Percentiles rank a stretch among this genome's conserved stretches.
phyloP scores from a whole-genome alignment of 2,329 filamentous ascomycete species.

The Colletotrichum australisinense region DNA sequence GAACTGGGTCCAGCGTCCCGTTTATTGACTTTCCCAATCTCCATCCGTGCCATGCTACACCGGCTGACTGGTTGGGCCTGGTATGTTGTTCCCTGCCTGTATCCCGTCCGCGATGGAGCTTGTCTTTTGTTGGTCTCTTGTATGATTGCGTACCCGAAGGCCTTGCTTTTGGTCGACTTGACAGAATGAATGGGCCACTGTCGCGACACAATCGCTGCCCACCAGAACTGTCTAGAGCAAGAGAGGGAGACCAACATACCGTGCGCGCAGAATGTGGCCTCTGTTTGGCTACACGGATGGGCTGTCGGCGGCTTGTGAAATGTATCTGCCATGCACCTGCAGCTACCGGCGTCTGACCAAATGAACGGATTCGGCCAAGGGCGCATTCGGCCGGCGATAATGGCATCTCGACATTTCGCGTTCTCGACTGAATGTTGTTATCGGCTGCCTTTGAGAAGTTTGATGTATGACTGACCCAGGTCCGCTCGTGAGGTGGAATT shows the following conservation, averaged over 20 bases:
- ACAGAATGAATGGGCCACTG: not conserved
- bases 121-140: not conserved
- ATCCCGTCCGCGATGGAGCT: not conserved
- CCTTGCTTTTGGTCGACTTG: not conserved
- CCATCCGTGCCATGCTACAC: constrained; percentile 25
- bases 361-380: not conserved
- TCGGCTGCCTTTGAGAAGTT: not conserved
- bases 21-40: constrained; percentile 12
- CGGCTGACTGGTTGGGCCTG: constrained; percentile 30
- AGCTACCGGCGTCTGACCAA: constrained; percentile 29
- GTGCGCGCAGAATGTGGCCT: not conserved
- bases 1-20: constrained; percentile 25
- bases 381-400: not conserved
- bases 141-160: not conserved
- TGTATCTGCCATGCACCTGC: constrained; percentile 14
- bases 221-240: not conserved
- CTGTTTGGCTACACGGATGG: not conserved
- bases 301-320: not conserved
- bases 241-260: not conserved
- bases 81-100: constrained; percentile 4
- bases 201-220: not conserved
- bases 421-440: not conserved
- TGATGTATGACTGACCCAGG: not conserved
- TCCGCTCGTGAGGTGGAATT: constrained; percentile 5
- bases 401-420: not conserved